Evolutionary conservation across 345 rosid genomes (phyloP), one percentile per base, ranked within the genome.

Genomic region (Anacardium occidentale): DNA sequence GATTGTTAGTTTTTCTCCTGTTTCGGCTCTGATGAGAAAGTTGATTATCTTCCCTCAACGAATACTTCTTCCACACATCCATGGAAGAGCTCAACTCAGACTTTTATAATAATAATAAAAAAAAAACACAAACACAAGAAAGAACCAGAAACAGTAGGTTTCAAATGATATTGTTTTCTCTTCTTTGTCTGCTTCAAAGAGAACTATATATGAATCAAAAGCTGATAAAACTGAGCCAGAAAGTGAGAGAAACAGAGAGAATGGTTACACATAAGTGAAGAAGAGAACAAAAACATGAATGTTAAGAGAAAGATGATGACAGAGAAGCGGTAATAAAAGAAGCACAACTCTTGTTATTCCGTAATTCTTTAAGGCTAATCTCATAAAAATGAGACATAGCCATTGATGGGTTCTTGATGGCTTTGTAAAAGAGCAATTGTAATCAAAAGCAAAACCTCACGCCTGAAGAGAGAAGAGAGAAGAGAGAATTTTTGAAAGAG

Each of bases 361-460:
- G 59, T 55, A 61, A 5, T 3, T 10, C 48, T 25, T 47, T 45
- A 18, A 5, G 3, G 24, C 17, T 29, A 29, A 29, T 29, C 51
- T 51, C 47, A 52, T 52, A 44, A 40, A 68, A 26, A 74, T 40
- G 75, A 84, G 83, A 80, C 88, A 82, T 66, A 66, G 72, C 66
- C 75, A 76, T 78, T 78, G 83, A 79, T 72, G 81, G 67, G 74
- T 76, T 70, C 52, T 81, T 40, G 79, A 78, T 80, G 80, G 69
- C 25, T 62, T 64, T 14, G 65, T 4, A 51, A 68, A 53, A 50
- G 64, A 57, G 77, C 57, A 71, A 66, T 59, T 48, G 85, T 53
- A 86, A 86, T 86, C 83, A 87, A 37, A 83, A 84, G 88, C 79
- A 82, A 73, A 81, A 81, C 72, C 81, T 76, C 88, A 85, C 90